Percentiles rank a stretch among this genome's conserved stretches.
These are phyloP conservation scores for Sporothrix luriei DNA, from an alignment of 2,329 filamentous ascomycete species.

Conservation along the genomic window DNA sequence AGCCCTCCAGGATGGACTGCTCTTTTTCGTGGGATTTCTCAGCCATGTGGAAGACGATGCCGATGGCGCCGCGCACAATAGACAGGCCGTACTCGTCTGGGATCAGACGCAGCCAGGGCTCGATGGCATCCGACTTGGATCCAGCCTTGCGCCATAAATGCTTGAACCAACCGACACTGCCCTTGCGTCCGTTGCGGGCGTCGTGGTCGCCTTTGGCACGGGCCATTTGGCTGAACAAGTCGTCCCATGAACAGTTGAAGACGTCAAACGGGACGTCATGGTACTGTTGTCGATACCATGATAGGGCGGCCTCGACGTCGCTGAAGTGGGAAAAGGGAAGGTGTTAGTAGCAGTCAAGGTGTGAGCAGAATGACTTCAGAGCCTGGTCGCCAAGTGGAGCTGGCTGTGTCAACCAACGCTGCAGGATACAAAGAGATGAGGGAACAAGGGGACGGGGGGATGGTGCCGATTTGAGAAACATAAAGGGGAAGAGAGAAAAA, in stretches of 20 bases:
- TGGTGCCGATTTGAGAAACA: too few relatives aligned
- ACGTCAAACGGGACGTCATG: constrained; percentile 21
- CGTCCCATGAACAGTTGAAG: constrained; percentile 30
- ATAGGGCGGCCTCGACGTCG: constrained; percentile 6
- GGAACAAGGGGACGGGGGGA: too few relatives aligned
- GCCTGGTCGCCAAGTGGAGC: background rate
- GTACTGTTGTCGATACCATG: constrained; percentile 22
- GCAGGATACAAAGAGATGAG: too few relatives aligned
- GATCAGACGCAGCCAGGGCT: constrained; percentile 31
- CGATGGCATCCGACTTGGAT: constrained; percentile 19
- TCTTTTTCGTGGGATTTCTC: constrained; percentile 28
- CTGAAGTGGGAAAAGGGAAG: background rate
- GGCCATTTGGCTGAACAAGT: constrained; percentile 29
- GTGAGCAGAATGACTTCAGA: background rate
- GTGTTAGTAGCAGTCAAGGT: background rate
- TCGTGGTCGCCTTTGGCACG: constrained; percentile 28
- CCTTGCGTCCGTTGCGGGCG: background rate
- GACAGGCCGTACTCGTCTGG: constrained; percentile 31
- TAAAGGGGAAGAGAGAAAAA: background rate
- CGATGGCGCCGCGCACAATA: constrained; percentile 28
- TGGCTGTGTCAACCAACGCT: too few relatives aligned
- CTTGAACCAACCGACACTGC: constrained; percentile 17
- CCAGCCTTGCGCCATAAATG: constrained; percentile 32
- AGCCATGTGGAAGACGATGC: constrained; percentile 31
- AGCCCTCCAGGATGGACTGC: constrained; percentile 26